Base-by-base conservation (phyloP, 768 basidiomycete species). In the Boletus speciosus region DNA sequence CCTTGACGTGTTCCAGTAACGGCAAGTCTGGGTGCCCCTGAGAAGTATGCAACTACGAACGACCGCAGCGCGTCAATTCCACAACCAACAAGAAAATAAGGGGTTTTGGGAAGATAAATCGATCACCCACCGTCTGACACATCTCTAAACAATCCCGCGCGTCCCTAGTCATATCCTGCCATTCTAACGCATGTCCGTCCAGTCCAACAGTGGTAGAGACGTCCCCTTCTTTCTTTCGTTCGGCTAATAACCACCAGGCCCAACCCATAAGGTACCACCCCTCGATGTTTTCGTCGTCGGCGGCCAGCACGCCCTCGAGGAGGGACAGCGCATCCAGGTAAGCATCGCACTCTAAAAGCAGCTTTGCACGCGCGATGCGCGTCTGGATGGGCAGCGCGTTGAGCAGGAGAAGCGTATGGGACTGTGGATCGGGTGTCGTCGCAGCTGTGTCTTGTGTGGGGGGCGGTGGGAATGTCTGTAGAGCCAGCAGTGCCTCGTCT, bases 191-290 rank as follows among this genome's bases (percentile, higher is more conserved):
- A 25, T 78, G 82, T 35, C 79, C 61, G 4, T 63, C 66, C 7
- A 73, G 56, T 11, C 62, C 75, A 36, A 70, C 76, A 5, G 76
- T 56, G 16, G 36, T 70, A 78, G 19, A 76, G 79, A 27, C 75
- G 77, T 61, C 55, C 12, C 71, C 78, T 61, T 86, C 83, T 56
- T 81, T 78, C 8, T 82, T 82, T 55, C 86, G 81, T 67, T 89
- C 86, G 0, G 84, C 81, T 81, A 90, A 84, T 43, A 95, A 73
- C 74, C 84, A 92, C 77, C 90, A 93, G 59, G 89, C 88, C 93
- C 93, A 97, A 49, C 93, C 93, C 70, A 95, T 93, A 29, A 96
- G 81, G 66, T 96, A 96, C 86, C 93, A 95, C 1, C 86, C 93
- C 61, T 95, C 93, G 12, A 93, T 85, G 49, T 91, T 87, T 64